Evolutionary conservation across 2,329 filamentous ascomycete species (phyloP).

Genomic region (Verticillium klebahnii): DNA sequence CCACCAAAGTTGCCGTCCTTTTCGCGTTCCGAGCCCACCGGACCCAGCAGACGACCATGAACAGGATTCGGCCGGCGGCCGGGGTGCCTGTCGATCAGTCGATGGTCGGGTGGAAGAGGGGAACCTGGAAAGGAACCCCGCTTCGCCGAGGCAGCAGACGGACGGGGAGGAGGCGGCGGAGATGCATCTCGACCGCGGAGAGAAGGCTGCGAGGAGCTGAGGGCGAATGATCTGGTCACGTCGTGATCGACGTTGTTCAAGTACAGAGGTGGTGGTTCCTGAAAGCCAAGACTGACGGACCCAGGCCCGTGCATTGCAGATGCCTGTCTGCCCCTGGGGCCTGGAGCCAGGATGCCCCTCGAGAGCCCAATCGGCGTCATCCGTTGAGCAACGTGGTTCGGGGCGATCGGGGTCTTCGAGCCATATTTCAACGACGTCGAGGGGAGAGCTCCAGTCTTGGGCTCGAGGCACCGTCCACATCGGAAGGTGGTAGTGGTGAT

Average conservation of each 20-base stretch:
- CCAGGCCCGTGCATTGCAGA: background rate
- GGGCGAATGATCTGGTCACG: constrained; percentile 6
- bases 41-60: background rate
- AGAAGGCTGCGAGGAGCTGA: background rate
- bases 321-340: background rate
- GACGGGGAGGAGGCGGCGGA: background rate
- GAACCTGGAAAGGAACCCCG: background rate
- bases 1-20: background rate
- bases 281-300: constrained; percentile 7
- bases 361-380: constrained; percentile 9
- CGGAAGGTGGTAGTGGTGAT: background rate
- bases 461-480: background rate
- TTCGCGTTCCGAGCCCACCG: background rate
- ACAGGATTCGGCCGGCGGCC: background rate
- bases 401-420: background rate
- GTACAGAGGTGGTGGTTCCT: constrained; percentile 4
- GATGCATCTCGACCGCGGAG: background rate
- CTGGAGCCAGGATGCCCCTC: background rate
- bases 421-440: background rate
- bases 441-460: background rate
- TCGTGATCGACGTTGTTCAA: background rate
- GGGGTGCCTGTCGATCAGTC: background rate
- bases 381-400: constrained; percentile 8
- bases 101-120: background rate
- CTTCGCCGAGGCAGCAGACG: background rate